Base-by-base conservation (phyloP, 2,329 filamentous ascomycete species). In the Periconia sp. region DNA sequence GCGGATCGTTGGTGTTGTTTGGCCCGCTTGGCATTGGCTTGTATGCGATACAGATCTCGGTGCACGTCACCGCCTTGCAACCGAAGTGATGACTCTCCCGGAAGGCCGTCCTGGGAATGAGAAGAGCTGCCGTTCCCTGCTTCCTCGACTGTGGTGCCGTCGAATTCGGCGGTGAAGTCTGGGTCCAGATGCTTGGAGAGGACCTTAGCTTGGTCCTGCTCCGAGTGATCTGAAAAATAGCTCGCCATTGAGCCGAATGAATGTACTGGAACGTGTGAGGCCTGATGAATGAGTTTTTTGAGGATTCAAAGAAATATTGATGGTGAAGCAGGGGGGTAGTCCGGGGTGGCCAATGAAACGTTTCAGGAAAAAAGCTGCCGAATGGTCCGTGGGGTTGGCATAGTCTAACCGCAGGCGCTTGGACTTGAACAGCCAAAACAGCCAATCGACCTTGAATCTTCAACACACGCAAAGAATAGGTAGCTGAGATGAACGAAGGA, bases 41-140 rank as follows among this genome's bases (percentile, higher is more conserved):
- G 85, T 62, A 91, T 85, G 67, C 85, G 88, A 80, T 89, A 92
- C 33, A 92, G 82, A 63, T 90, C 87, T 33, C 89, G 85, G 68
- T 92, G 89, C 19, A 92, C 87, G 64, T 92, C 89, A 41, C 89
- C 89, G 48, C 89, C 89, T 65, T 89, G 88, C 2, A 92, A 79
- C 54, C 79, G 84, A 49, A 92, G 76, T 0, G 89, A 92, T 1
- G 88, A 91, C 55, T 87, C 83, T 43, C 74, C 71, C 20, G 42
- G 53, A 15, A 41, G 8, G 19, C 59, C 54, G 8, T 66, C 63
- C 10, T 54, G 47, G 11, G 65, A 62, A 40, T 58, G 60, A 15
- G 65, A 61, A 15, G 65, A 63, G 52, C 59, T 66, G 18, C 65
- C 64, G 37, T 64, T 64, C 31, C 62, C 61, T 57, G 57, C 55